Percentiles rank a stretch among this genome's conserved stretches.
Conservation (phyloP, 148 eudicot species). For the Cornus suecica region DNA sequence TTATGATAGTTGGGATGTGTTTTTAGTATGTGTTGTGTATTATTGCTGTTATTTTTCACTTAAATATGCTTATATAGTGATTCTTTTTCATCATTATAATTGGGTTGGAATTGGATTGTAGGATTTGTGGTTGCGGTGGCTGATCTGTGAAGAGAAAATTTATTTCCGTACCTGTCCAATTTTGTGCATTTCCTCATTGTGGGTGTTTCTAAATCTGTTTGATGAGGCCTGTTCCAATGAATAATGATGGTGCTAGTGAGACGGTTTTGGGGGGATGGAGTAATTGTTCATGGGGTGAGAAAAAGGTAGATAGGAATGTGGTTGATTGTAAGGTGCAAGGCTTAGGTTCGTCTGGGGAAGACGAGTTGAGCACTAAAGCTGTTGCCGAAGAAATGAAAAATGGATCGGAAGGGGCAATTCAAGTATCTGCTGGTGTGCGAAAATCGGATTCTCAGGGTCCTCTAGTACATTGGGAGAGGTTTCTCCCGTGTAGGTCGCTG, state of each 20-base stretch:
- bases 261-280: background rate
- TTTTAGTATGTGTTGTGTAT: background rate
- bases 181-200: background rate
- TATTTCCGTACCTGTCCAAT: background rate
- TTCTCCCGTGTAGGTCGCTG: slow-evolving; percentile 42
- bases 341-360: slow-evolving; percentile 5
- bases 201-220: background rate
- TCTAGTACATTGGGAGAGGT: slow-evolving; percentile 37
- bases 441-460: slow-evolving; percentile 7
- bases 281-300: background rate
- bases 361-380: background rate
- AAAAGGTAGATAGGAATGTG: background rate
- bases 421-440: slow-evolving; percentile 4
- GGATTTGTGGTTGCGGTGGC: background rate
- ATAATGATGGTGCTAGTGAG: background rate
- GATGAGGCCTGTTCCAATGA: slow-evolving; percentile 4
- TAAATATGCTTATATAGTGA: background rate
- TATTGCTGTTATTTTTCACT: background rate
- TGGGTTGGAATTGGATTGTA: background rate
- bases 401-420: slow-evolving; percentile 3
- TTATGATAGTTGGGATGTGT: background rate
- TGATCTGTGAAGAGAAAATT: background rate
- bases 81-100: background rate
- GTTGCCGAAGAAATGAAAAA: background rate
- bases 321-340: slow-evolving; percentile 6